Percentiles rank a stretch among this genome's conserved stretches.
Evolutionary conservation across 805 yeast genomes (phyloP).

Genomic region (Pichia thaimueangensis): DNA sequence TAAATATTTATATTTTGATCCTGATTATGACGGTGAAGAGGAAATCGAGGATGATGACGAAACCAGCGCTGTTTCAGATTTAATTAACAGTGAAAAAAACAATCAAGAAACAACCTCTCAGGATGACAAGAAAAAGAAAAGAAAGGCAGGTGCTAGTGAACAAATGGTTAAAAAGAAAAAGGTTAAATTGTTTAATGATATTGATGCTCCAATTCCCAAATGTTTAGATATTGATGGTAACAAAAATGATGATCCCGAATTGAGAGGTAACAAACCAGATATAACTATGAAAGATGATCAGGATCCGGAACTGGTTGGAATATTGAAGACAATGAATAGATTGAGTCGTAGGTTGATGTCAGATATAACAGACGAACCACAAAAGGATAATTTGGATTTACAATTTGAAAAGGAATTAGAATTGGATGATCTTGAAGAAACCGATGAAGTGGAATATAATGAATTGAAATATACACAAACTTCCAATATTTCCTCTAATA

Average conservation of each 20-base stretch:
- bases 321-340: conserved; percentile 83
- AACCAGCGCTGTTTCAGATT: conserved; percentile 34
- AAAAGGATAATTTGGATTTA: conserved; percentile 29
- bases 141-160: conserved; percentile 15
- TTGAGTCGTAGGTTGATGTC: conserved; percentile 75
- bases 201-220: conserved; percentile 49
- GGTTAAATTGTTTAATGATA: conserved; percentile 31
- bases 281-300: conserved; percentile 72
- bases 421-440: conserved; percentile 46
- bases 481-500: conserved; percentile 23
- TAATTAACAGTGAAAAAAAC: conserved; percentile 28
- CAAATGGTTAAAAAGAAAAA: conserved; percentile 24
- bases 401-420: conserved; percentile 41
- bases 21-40: conserved; percentile 42
- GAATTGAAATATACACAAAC: conserved; percentile 34
- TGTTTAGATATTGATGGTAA: conserved; percentile 78
- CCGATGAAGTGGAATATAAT: conserved; percentile 44
- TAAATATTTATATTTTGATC: conserved; percentile 68
- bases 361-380: conserved; percentile 40
- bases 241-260: conserved; percentile 69
- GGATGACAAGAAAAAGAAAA: conserved; percentile 4
- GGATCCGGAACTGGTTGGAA: conserved; percentile 62
- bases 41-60: conserved; percentile 30
- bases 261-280: conserved; percentile 77
- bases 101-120: conserved; percentile 3